A percentile compares a stretch with the other conserved stretches of the same genome.
These are phyloP conservation scores for Marasmius sp. DNA, from an alignment of 1,284 basidiomycete species.

Conservation along the genomic window DNA sequence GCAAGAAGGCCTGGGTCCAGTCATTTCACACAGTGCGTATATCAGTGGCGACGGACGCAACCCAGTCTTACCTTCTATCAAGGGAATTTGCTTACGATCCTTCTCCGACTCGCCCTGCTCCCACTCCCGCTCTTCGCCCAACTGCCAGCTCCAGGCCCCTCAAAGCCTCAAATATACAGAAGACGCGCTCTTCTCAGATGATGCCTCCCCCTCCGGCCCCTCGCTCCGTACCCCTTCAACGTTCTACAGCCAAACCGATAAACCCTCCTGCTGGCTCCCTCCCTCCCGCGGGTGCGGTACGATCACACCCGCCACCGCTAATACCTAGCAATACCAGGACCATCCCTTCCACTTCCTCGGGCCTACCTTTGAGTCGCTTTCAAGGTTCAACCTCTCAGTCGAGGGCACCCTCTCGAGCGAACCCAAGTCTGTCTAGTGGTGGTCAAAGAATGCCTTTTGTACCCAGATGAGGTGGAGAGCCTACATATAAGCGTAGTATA, in stretches of 20 bases:
- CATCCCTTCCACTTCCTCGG: not conserved
- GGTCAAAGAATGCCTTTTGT: conserved; percentile 52
- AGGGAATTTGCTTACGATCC: conserved; percentile 65
- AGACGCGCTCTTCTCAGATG: conserved; percentile 1
- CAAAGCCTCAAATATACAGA: not conserved
- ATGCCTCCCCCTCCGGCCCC: conserved; percentile 14
- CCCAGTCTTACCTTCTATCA: conserved; percentile 13
- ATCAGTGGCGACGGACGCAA: conserved; percentile 14
- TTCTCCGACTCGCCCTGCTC: conserved; percentile 25
- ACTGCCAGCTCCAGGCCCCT: conserved; percentile 10
- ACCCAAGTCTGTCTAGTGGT: conserved; percentile 16
- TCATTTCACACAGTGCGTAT: conserved; percentile 46
- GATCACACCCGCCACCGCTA: not conserved
- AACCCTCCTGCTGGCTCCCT: not conserved
- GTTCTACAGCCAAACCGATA: not conserved
- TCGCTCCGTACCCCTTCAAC: not conserved
- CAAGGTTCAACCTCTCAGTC: conserved; percentile 7
- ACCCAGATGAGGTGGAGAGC: conserved; percentile 20
- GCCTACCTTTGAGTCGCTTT: conserved; percentile 1
- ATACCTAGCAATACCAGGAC: not conserved
- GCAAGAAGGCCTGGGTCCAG: conserved; percentile 44
- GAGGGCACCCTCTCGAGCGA: conserved; percentile 30
- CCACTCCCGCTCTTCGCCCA: conserved; percentile 22
- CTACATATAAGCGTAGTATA: not conserved
- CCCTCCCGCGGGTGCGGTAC: no score